Evolutionary conservation across 2,329 filamentous ascomycete species (phyloP).

Genomic region (Thelonectria olida): DNA sequence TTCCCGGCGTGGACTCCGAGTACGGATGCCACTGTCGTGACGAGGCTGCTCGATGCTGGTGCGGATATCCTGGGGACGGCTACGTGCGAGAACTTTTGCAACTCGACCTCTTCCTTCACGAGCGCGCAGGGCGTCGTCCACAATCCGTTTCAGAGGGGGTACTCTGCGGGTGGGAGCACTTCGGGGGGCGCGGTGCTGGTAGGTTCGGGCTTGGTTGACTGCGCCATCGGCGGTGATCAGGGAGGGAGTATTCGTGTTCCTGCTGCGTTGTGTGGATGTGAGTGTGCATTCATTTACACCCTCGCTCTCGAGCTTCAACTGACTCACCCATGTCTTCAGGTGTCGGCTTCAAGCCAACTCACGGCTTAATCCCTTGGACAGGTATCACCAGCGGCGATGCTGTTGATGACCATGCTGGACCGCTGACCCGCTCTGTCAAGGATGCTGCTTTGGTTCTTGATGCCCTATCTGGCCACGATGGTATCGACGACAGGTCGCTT

Average conservation of each 20-base stretch:
- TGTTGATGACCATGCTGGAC: slow-evolving; percentile 60
- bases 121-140: slow-evolving; percentile 56
- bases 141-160: slow-evolving; percentile 55
- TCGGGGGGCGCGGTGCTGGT: slow-evolving; percentile 58
- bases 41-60: slow-evolving; percentile 59
- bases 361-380: slow-evolving; percentile 61
- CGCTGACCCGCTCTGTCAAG: slow-evolving; percentile 50
- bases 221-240: slow-evolving; percentile 59
- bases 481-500: slow-evolving; percentile 56
- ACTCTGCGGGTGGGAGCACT: slow-evolving; percentile 59
- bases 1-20: slow-evolving; percentile 59
- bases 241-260: slow-evolving; percentile 58
- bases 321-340: neutral
- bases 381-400: slow-evolving; percentile 58
- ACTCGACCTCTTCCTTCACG: slow-evolving; percentile 57
- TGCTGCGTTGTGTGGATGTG: slow-evolving; percentile 48
- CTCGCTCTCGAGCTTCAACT: neutral
- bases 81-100: slow-evolving; percentile 63
- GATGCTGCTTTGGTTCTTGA: slow-evolving; percentile 55
- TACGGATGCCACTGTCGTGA: slow-evolving; percentile 64
- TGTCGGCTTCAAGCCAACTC: slow-evolving; percentile 61
- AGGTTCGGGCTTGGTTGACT: slow-evolving; percentile 52
- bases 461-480: slow-evolving; percentile 57
- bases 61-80: slow-evolving; percentile 60
- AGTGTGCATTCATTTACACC: neutral